A percentile compares a stretch with the other conserved stretches of the same genome.
These are phyloP conservation scores for Nemania diffusa DNA, from an alignment of 2,329 filamentous ascomycete genomes.

Conservation along the genomic window DNA sequence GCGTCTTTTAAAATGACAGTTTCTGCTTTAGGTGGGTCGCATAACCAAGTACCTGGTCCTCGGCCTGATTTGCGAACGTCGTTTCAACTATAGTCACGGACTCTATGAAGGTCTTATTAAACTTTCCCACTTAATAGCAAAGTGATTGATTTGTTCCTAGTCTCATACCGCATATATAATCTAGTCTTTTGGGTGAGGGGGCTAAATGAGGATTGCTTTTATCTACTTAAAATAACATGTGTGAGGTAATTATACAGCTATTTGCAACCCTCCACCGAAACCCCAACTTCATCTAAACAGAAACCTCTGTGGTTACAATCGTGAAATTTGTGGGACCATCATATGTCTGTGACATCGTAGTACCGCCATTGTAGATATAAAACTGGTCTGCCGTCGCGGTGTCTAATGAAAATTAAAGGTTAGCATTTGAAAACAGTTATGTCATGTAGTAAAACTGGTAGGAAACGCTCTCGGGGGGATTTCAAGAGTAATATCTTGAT, in stretches of 20 bases:
- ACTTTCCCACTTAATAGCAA: too few relatives aligned
- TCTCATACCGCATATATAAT: too few relatives aligned
- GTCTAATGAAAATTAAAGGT: conserved; percentile 14
- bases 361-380: conserved; percentile 11
- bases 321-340: conserved; percentile 28
- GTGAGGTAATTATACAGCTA: background rate
- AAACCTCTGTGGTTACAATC: conserved; percentile 18
- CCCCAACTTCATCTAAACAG: background rate
- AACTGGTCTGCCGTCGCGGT: conserved; percentile 26
- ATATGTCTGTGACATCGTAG: conserved; percentile 23
- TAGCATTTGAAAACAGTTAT: conserved; percentile 7
- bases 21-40: too few relatives aligned
- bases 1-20: too few relatives aligned
- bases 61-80: too few relatives aligned
- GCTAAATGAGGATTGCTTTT: background rate
- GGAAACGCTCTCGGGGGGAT: background rate
- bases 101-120: too few relatives aligned
- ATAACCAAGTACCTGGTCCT: too few relatives aligned
- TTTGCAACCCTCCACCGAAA: background rate
- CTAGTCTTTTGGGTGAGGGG: too few relatives aligned
- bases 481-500: background rate
- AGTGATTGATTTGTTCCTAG: too few relatives aligned
- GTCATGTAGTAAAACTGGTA: background rate
- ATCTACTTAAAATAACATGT: background rate
- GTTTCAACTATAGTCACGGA: too few relatives aligned